These are phyloP conservation scores for Mesotaenium endlicherianum DNA, from an alignment of 139 green algal species.

Conservation along the genomic window DNA sequence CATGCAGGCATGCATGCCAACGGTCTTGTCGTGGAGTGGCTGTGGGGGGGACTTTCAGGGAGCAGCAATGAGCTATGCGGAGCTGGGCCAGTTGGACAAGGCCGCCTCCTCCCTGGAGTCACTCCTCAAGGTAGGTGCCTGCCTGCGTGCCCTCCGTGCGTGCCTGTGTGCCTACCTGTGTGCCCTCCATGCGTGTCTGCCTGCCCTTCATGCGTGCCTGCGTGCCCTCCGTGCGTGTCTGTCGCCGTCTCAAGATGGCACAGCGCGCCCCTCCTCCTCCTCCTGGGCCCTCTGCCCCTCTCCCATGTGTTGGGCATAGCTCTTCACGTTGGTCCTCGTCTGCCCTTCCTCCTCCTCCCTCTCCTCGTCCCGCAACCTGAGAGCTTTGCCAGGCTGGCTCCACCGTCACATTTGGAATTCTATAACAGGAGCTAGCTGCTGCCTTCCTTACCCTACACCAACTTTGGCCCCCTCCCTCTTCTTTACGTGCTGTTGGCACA, in stretches of 20 bases:
- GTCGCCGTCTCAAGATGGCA: background rate
- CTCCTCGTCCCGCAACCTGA: too few relatives aligned
- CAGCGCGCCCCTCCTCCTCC: too few relatives aligned
- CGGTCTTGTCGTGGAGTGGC: background rate
- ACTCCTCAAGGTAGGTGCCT: background rate
- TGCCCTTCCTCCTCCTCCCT: too few relatives aligned
- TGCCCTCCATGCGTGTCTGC: background rate
- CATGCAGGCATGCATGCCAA: background rate
- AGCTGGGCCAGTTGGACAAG: conserved; percentile 29
- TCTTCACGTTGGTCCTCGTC: too few relatives aligned
- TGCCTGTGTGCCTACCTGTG: background rate
- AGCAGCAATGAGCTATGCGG: conserved; percentile 18
- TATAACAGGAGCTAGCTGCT: too few relatives aligned
- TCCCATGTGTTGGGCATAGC: too few relatives aligned
- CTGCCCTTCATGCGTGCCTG: background rate
- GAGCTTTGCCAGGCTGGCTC: too few relatives aligned
- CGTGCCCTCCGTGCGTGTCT: background rate
- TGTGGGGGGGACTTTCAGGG: conserved; percentile 15
- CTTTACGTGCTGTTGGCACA: too few relatives aligned
- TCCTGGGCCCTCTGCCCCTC: too few relatives aligned
- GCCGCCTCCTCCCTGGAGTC: conserved; percentile 3
- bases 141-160: background rate
- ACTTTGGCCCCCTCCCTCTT: too few relatives aligned
- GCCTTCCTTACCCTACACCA: too few relatives aligned
- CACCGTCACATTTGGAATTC: too few relatives aligned